These are phyloP conservation scores for Trifolium repens DNA, from an alignment of 306 rosid genomes.

Conservation along the genomic window DNA sequence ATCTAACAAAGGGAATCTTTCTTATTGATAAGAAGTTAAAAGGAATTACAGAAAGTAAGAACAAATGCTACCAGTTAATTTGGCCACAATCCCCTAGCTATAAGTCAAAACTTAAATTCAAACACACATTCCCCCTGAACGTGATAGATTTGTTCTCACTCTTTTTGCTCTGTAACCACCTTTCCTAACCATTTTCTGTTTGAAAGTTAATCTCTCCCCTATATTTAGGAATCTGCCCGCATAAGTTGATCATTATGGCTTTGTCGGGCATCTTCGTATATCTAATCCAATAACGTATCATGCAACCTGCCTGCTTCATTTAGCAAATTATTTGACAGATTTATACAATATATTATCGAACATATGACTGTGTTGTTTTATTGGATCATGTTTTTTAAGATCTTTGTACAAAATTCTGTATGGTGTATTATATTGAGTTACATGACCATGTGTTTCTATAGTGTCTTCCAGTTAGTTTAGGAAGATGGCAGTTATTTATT, in stretches of 20 bases:
- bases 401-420: conserved; percentile 9
- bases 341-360: not conserved
- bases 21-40: not conserved
- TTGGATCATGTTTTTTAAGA: conserved; percentile 16
- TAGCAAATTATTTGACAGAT: conserved; percentile 26
- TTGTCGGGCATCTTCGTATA: not conserved
- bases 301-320: conserved; percentile 18
- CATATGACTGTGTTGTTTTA: not conserved
- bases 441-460: conserved; percentile 23
- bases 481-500: conserved; percentile 27
- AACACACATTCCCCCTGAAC: not conserved
- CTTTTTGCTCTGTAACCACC: not conserved
- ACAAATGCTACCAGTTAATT: not conserved
- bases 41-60: not conserved
- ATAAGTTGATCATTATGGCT: not conserved
- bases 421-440: conserved; percentile 32
- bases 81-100: not conserved
- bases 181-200: not conserved
- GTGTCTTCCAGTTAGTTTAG: conserved; percentile 33
- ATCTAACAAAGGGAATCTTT: not conserved
- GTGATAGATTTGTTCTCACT: not conserved
- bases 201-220: not conserved
- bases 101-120: not conserved
- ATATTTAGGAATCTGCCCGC: not conserved
- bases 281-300: not conserved